phyloP scores from a whole-genome alignment of 495 filamentous ascomycete species.

The Hypoxylon subgilvum region DNA sequence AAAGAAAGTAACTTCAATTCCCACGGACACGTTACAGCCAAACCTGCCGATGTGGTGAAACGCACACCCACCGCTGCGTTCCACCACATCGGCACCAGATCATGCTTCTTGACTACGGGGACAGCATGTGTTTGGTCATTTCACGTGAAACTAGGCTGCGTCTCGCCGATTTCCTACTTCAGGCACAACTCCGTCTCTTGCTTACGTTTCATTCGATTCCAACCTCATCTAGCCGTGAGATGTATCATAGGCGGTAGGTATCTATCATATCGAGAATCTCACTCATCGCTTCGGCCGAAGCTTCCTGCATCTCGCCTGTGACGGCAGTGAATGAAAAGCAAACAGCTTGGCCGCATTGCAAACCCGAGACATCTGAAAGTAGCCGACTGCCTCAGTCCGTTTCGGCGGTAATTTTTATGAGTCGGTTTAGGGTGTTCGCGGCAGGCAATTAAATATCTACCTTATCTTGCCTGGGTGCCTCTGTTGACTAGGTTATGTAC shows the following conservation, averaged over 20 bases:
- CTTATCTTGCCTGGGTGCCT: too few species aligned
- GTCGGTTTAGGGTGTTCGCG: constrained; percentile 17
- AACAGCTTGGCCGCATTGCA: constrained; percentile 4
- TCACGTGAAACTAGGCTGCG: too few species aligned
- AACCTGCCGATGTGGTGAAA: too few species aligned
- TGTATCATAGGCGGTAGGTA: too few species aligned
- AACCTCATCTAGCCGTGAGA: neutral
- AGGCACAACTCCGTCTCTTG: constrained; percentile 15
- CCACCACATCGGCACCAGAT: constrained; percentile 24
- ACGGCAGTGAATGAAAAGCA: constrained; percentile 17
- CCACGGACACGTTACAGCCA: constrained; percentile 8
- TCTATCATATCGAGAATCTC: neutral
- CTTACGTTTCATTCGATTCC: too few species aligned
- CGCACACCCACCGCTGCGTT: constrained; percentile 2
- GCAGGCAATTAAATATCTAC: constrained; percentile 7
- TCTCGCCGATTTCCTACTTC: constrained; percentile 1
- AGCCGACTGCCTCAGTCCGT: constrained; percentile 24
- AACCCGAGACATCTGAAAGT: constrained; percentile 31
- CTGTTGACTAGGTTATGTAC: too few species aligned
- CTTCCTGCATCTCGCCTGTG: constrained; percentile 33
- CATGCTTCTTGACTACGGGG: constrained; percentile 17
- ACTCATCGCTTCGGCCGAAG: constrained; percentile 27
- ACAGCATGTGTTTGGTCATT: too few species aligned
- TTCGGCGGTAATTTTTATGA: constrained; percentile 10
- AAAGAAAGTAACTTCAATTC: constrained; percentile 4